Percentiles rank a stretch among this genome's conserved stretches.
Conservation (phyloP, 2,329 filamentous ascomycete genomes). For the Penicillium brasilianum region DNA sequence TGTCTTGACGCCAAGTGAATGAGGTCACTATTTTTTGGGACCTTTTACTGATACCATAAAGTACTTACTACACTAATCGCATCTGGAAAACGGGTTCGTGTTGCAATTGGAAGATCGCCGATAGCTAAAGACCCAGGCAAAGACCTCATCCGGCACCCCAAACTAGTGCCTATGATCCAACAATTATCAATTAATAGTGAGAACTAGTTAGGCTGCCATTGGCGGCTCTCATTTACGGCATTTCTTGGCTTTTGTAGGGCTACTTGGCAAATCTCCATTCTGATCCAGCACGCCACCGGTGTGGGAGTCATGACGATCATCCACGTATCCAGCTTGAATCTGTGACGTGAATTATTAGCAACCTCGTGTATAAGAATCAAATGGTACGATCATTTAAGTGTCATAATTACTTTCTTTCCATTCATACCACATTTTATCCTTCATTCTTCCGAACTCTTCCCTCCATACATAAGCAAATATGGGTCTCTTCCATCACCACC, state of each 20-base stretch:
- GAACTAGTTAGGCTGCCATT: constrained; percentile 6
- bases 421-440: background rate
- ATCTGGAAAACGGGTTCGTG: background rate
- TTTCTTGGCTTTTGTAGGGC: constrained; percentile 1
- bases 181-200: background rate
- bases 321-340: background rate
- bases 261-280: constrained; percentile 2
- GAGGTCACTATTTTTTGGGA: background rate
- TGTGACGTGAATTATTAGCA: background rate
- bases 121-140: constrained; percentile 3
- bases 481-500: constrained; percentile 23
- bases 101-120: background rate
- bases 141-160: background rate
- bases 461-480: constrained; percentile 12
- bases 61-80: too few species aligned
- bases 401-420: background rate
- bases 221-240: background rate
- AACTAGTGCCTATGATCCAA: background rate
- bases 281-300: constrained; percentile 9
- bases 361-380: background rate
- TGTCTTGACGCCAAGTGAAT: too few species aligned
- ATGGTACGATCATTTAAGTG: background rate
- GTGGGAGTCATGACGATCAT: background rate
- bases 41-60: background rate
- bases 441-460: background rate